These are phyloP conservation scores for Canariomyces notabilis DNA, from an alignment of 2,329 filamentous ascomycete species.

Conservation along the genomic window DNA sequence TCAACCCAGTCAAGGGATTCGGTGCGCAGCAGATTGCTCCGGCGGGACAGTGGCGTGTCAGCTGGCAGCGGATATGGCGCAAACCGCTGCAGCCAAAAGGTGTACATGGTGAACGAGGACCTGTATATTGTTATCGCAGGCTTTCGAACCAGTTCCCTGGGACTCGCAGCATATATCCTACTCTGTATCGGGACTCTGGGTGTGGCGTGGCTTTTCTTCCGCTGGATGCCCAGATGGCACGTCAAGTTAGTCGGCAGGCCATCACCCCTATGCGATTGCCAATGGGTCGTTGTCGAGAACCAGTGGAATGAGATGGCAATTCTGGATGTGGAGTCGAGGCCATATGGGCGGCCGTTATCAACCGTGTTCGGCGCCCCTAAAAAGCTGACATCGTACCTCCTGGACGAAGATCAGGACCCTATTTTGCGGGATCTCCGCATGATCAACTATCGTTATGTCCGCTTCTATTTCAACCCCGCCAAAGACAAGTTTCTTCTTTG, in stretches of 20 bases:
- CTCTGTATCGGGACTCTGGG: slow-evolving; percentile 71
- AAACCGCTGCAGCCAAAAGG: slow-evolving; percentile 74
- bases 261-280: slow-evolving; percentile 65
- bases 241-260: slow-evolving; percentile 68
- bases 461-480: slow-evolving; percentile 83
- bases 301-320: slow-evolving; percentile 91
- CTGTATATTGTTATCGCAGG: slow-evolving; percentile 90
- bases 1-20: slow-evolving; percentile 53
- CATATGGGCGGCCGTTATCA: slow-evolving; percentile 52
- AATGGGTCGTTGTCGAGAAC: slow-evolving; percentile 95
- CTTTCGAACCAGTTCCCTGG: slow-evolving; percentile 70
- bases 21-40: slow-evolving; percentile 60
- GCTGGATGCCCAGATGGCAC: slow-evolving; percentile 87
- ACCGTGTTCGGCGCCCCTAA: slow-evolving; percentile 63
- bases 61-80: slow-evolving; percentile 58
- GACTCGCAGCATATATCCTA: slow-evolving; percentile 62
- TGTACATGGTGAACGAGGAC: slow-evolving; percentile 91
- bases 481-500: slow-evolving; percentile 84
- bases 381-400: slow-evolving; percentile 50
- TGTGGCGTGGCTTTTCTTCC: slow-evolving; percentile 74
- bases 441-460: slow-evolving; percentile 89
- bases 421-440: slow-evolving; percentile 69
- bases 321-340: slow-evolving; percentile 56
- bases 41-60: slow-evolving; percentile 66
- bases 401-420: slow-evolving; percentile 70